phyloP scores from a whole-genome alignment of 83 land plant genomes.

The Isoetes engelmannii region DNA sequence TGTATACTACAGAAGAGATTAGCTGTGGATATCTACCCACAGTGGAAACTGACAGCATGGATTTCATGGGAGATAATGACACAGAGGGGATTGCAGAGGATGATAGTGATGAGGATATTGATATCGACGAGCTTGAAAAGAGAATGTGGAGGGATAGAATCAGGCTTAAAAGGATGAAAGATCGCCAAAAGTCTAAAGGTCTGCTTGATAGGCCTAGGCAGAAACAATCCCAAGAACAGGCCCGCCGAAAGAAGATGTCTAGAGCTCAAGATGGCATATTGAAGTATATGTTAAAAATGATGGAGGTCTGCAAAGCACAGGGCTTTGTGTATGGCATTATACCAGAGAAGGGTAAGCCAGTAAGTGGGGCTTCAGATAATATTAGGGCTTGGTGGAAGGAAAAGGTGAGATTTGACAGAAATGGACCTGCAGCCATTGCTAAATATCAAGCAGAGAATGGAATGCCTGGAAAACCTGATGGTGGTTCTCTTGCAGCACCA shows the following conservation, averaged over 20 bases:
- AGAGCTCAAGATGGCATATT: conserved; percentile 71
- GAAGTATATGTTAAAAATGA: conserved; percentile 27
- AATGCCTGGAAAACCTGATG: conserved; percentile 22
- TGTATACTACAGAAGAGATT: too few relatives aligned
- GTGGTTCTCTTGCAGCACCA: conserved; percentile 15
- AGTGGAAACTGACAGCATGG: too few relatives aligned
- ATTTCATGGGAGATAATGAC: too few relatives aligned
- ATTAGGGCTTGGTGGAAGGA: conserved; percentile 71
- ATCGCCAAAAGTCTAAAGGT: conserved; percentile 28
- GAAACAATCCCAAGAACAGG: conserved; percentile 58
- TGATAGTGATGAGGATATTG: conserved; percentile 47
- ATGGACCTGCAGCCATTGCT: conserved; percentile 46
- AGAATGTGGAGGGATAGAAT: conserved; percentile 57
- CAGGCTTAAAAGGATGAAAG: conserved; percentile 41
- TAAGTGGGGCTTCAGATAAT: conserved; percentile 62
- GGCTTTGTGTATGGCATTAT: conserved; percentile 56
- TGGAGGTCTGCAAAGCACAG: conserved; percentile 30
- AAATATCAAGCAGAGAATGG: conserved; percentile 41
- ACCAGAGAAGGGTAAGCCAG: conserved; percentile 68
- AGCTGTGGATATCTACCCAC: too few relatives aligned
- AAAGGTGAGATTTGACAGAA: conserved; percentile 62
- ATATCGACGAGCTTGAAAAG: conserved; percentile 54
- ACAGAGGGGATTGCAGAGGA: too few relatives aligned
- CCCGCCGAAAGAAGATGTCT: conserved; percentile 57
- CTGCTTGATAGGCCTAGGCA: conserved; percentile 37